Percentiles rank a stretch among this genome's conserved stretches.
Evolutionary conservation across 1,139 yeast genomes (phyloP).

Genomic region (Yamadazyma epiphylla): DNA sequence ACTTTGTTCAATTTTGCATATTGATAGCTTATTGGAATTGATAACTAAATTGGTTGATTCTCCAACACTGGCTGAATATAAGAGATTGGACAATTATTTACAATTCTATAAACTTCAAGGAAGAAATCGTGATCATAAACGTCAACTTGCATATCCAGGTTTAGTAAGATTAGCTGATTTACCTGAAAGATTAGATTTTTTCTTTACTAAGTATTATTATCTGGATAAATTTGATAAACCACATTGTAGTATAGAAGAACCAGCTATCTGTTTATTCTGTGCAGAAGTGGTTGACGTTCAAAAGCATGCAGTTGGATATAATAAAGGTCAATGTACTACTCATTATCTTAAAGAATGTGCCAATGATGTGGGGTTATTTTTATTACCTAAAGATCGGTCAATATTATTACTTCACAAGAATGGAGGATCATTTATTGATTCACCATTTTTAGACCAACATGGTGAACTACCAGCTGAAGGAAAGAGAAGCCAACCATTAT

Average conservation of each 20-base stretch:
- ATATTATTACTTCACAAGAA: slow-evolving; percentile 60
- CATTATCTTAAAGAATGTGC: slow-evolving; percentile 66
- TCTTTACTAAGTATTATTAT: slow-evolving; percentile 59
- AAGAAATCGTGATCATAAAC: slow-evolving; percentile 3
- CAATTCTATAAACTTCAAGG: slow-evolving; percentile 5
- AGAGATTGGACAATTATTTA: slow-evolving; percentile 19
- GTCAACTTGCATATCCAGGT: slow-evolving; percentile 61
- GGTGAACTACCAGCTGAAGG: slow-evolving; percentile 82
- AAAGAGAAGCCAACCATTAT: slow-evolving; percentile 71
- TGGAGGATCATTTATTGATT: slow-evolving; percentile 79
- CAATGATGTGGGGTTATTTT: slow-evolving; percentile 69
- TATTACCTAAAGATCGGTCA: slow-evolving; percentile 75
- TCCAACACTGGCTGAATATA: slow-evolving; percentile 8
- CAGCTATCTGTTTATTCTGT: slow-evolving; percentile 86
- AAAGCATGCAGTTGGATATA: slow-evolving; percentile 46
- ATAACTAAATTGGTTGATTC: slow-evolving; percentile 14
- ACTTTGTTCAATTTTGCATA: slow-evolving; percentile 49
- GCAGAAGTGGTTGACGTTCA: slow-evolving; percentile 70
- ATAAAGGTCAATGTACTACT: slow-evolving; percentile 64
- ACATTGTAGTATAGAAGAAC: slow-evolving; percentile 53
- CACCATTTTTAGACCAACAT: slow-evolving; percentile 83
- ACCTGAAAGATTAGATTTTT: slow-evolving; percentile 66
- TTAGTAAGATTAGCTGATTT: slow-evolving; percentile 52
- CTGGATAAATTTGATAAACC: slow-evolving; percentile 41
- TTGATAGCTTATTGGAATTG: slow-evolving; percentile 30